Evolutionary conservation across 768 basidiomycete species (phyloP).

Genomic region (Cystobasidium onofrii): DNA sequence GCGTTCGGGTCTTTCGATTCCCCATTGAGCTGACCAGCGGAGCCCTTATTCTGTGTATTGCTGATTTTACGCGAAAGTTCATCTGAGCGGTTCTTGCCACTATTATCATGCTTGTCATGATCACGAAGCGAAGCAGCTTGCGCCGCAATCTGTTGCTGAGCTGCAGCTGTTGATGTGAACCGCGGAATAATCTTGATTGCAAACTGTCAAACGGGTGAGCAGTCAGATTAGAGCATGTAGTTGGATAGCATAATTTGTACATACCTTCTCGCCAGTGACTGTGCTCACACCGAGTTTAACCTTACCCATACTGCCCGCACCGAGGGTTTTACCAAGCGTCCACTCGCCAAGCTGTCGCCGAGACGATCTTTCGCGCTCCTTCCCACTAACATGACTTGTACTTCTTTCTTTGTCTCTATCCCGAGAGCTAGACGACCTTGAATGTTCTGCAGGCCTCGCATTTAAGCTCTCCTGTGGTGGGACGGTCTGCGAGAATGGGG

Average conservation of each 20-base stretch:
- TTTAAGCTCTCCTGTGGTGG: not conserved
- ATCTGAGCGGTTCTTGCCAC: not conserved
- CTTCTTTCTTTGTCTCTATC: conserved; percentile 5
- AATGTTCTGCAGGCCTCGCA: not conserved
- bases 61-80: not conserved
- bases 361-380: conserved; percentile 9
- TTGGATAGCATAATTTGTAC: conserved; percentile 37
- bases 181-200: conserved; percentile 99
- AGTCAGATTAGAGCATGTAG: not conserved
- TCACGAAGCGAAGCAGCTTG: conserved; percentile 32
- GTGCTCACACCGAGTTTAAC: conserved; percentile 92
- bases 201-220: conserved; percentile 52
- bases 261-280: conserved; percentile 80
- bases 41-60: not conserved
- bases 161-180: conserved; percentile 57
- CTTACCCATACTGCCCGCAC: conserved; percentile 98
- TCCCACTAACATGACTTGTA: not conserved
- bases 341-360: conserved; percentile 68
- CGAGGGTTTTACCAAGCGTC: conserved; percentile 89
- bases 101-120: not conserved
- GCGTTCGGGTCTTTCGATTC: conserved; percentile 46
- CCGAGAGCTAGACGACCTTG: not conserved
- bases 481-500: not conserved
- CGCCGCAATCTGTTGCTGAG: conserved; percentile 44
- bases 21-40: not conserved